Base-by-base conservation (phyloP, 2,329 filamentous ascomycete genomes). In the Ustulina deusta region DNA sequence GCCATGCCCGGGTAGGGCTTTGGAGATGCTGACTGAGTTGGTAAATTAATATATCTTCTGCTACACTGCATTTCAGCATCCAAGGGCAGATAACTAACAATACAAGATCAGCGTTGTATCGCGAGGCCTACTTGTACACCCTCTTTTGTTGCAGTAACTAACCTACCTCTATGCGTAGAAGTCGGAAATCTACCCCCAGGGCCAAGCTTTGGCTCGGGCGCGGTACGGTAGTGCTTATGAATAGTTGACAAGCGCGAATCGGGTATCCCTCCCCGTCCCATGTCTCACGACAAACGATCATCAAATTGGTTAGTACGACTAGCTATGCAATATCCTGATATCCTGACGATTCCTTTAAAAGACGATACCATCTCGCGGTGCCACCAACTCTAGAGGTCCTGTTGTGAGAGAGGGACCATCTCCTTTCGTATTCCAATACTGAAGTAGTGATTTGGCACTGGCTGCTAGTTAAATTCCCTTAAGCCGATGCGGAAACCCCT, bases 241-340 rank as follows among this genome's bases (percentile, higher is more conserved):
- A 44, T 36, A 29, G 63, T 66, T 65, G 38, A 46, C 32, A 60
- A 48, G 61, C 66, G 69, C 74, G 74, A 76, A 74, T 75, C 74
- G 74, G 74, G 70, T 72, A 57, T 44, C 65, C 67, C 75, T 71
- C 72, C 74, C 63, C 25, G 69, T 69, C 34, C 68, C 64, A 65
- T 73, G 72, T 73, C 67, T 71, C 65, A 65, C 65, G 17, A 38
- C 34, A 27, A 52, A 58, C 17, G 48, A 51, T 51, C 40, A 51
- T 42, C 49, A 58, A 60, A 46, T 49, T 20, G 17, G 54, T 36
- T 29, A 52, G 46, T 61, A 57, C 36, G 36, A 56, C 38, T 44
- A n/a, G 56, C 46, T 17, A 65, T 65, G 63, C 66, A 63, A 72
- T 71, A 69, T 68, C 66, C 71, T 29, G 52, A 60, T 68, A 54